Base-by-base conservation (phyloP, 2,329 filamentous ascomycete genomes). In the Trichoderma afroharzianum region DNA sequence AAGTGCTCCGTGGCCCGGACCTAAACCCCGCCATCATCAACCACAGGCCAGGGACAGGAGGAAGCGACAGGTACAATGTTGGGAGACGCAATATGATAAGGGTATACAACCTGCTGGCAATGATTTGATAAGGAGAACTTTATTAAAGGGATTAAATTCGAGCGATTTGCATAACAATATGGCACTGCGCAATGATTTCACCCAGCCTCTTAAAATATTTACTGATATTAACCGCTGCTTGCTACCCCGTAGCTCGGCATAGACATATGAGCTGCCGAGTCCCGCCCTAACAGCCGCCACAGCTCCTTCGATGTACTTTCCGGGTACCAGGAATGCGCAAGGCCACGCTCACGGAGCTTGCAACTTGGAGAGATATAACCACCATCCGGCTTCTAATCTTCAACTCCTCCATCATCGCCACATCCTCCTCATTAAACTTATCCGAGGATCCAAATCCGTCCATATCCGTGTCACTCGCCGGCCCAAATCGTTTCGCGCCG, bases 21-120 rank as follows among this genome's bases (percentile, higher is more conserved):
- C 59, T 53, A 69, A 64, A 68, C 70, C 70, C 70, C 70, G 64
- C 70, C 70, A 69, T 63, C 39, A 24, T 55, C 68, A 63, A 63
- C 68, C 43, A 63, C 67, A 55, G n/a, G 28, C 43, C 6, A 32
- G n/a, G n/a, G n/a, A 62, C 14, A 33, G 47, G 63, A 66, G n/a
- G 30, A 21, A 28, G 15, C 15, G 59, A 59, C 3, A 6, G 28
- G 50, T 67, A 67, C 63, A n/a, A 47, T 14, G 3, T 9, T 6
- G 32, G 9, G 67, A 30, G 43, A 39, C 15, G 15, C 30, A 28
- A 33, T 6, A 55, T 33, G 67, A 62, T 70, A 70, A 62, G n/a
- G 9, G 33, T 53, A 12, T 70, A 70, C 67, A 33, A 50, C 6
- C 2, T 0, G 8, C 8, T 4, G 39, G 1, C 1, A 36, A n/a